Conservation (phyloP, 768 basidiomycete species). For the Agrocybe pediades region DNA sequence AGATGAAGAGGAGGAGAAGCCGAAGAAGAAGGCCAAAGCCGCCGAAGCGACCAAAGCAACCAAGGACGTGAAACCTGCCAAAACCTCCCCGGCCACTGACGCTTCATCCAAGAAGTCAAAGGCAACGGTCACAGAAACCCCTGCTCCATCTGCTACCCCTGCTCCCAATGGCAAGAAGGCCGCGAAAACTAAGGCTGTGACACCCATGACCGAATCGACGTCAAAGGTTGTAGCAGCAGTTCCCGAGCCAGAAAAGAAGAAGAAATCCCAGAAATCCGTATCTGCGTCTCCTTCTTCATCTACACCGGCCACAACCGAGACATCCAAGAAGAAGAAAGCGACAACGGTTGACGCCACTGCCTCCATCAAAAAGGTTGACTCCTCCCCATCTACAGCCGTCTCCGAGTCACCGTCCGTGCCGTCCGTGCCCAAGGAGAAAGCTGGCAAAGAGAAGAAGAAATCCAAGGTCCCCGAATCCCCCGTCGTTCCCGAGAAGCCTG, state of each 20-base stretch:
- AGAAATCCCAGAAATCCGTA: slow-evolving; percentile 12
- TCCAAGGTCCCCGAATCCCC: slow-evolving; percentile 10
- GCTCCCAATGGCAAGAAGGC: slow-evolving; percentile 18
- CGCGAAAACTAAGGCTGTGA: slow-evolving; percentile 16
- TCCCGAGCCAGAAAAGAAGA: slow-evolving; percentile 13
- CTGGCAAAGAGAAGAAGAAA: slow-evolving; percentile 19
- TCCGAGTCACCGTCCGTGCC: slow-evolving; percentile 3
- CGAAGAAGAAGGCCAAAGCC: slow-evolving; percentile 47
- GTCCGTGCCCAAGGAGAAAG: slow-evolving; percentile 14
- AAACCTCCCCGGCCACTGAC: slow-evolving; percentile 13
- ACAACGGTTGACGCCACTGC: slow-evolving; percentile 1
- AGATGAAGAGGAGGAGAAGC: slow-evolving; percentile 38
- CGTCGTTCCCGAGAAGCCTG: slow-evolving; percentile 17
- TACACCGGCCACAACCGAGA: slow-evolving; percentile 5
- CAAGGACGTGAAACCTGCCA: slow-evolving; percentile 21
- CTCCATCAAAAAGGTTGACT: slow-evolving; percentile 4
- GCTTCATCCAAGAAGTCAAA: slow-evolving; percentile 20
- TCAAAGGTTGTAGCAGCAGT: slow-evolving; percentile 4
- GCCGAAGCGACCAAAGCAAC: slow-evolving; percentile 15
- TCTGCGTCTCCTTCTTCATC: slow-evolving; percentile 1
- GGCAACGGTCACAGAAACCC: slow-evolving; percentile 5
- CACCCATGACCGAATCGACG: slow-evolving; percentile 1
- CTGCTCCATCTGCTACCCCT: slow-evolving; percentile 4
- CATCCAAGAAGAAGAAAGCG: slow-evolving; percentile 20
- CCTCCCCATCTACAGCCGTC: slow-evolving; percentile 6